Base-by-base conservation (phyloP, 2,329 filamentous ascomycete genomes). In the Cercospora nicotianae region DNA sequence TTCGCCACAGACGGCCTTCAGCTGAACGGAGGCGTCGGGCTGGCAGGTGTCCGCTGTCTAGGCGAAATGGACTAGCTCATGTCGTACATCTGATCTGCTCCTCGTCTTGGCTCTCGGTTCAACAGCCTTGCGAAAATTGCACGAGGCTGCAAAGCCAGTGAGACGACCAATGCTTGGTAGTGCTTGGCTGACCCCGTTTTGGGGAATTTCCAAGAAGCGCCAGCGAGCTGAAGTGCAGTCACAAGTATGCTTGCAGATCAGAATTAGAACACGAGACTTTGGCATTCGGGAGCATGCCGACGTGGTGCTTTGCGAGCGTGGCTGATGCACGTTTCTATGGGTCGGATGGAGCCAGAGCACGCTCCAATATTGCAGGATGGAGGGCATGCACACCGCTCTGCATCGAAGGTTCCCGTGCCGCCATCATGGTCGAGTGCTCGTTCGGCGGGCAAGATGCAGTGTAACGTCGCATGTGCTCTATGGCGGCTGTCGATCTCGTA, bases 21-120 rank as follows among this genome's bases (percentile, higher is more conserved):
- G 62, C 62, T 58, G 51, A 26, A 57, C 18, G 23, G 30, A 58
- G 48, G 48, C 60, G 60, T 62, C 60, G 60, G 60, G 31, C 33
- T 62, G 60, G 39, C 36, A n/a, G 20, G 39, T 28, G 60, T 20
- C 23, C 36, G 58, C n/a, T 26, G 36, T 28, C 39, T 48, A 28
- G 60, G 36, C 33, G 13, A 18, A 16, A 16, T 45, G 7, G 33
- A 45, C 20, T 23, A 20, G 58, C 20, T n/a, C 33, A 36, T 20
- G 20, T 26, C 60, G 60, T 28, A 48, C 16, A 18, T 48, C 20
- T 30, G 36, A 18, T 45, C 60, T 62, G 55, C 36, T 28, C 23
- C 10, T 39, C 20, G 39, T 28, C 39, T 62, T 39, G 36, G 36
- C 33, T 10, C 36, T 39, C 20, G 39, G 9, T 18, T 23, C 39